phyloP scores from a whole-genome alignment of 148 eudicot genomes.

The Rhododendron williamsianum region DNA sequence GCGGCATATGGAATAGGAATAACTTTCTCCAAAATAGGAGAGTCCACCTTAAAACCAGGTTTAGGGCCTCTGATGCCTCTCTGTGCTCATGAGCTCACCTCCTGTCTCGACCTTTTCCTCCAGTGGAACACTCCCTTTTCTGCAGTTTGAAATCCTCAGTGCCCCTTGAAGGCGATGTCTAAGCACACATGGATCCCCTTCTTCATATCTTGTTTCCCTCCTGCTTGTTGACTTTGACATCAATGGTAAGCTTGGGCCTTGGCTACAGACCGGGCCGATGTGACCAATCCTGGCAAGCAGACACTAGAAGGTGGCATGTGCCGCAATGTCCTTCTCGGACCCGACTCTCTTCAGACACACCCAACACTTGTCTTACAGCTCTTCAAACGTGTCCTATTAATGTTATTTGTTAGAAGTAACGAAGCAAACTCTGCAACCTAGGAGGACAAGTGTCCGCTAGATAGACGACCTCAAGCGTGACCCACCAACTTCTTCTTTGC shows the following conservation, averaged over 20 bases:
- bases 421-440: background rate
- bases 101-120: background rate
- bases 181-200: background rate
- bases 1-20: background rate
- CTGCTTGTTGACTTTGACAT: background rate
- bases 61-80: background rate
- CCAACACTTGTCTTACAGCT: background rate
- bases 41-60: background rate
- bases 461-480: background rate
- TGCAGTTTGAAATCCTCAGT: background rate
- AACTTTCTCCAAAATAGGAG: background rate
- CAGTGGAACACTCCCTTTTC: background rate
- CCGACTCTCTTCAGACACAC: background rate
- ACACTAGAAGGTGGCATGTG: background rate
- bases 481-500: background rate
- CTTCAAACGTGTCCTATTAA: background rate
- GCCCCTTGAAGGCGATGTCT: background rate
- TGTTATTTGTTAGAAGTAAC: background rate
- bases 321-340: background rate
- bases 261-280: background rate
- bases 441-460: background rate
- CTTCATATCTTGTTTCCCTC: background rate
- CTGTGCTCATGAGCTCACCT: background rate
- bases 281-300: background rate
- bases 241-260: background rate